These are phyloP conservation scores for Pythium periplocum DNA, from an alignment of 352 stramenopile species.

Conservation along the genomic window DNA sequence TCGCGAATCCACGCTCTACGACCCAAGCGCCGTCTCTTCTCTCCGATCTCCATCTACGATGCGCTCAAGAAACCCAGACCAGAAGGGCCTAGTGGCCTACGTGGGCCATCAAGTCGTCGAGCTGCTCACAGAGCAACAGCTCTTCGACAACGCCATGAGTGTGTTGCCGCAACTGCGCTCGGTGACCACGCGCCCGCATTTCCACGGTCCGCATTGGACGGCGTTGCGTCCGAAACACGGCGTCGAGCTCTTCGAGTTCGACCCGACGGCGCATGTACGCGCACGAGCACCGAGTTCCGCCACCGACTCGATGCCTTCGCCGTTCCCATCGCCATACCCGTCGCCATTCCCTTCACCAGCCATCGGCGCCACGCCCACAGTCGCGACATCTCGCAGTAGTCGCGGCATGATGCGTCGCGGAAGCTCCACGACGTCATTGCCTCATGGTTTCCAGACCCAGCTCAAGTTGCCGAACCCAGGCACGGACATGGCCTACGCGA, in stretches of 20 bases:
- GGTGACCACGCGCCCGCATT: constrained; percentile 13
- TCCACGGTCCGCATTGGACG: constrained; percentile 23
- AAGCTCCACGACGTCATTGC: not conserved
- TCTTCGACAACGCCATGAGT: constrained; percentile 20
- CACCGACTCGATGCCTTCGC: not conserved
- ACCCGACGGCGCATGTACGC: constrained; percentile 15
- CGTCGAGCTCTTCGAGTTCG: constrained; percentile 44
- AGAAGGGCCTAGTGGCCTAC: constrained; percentile 13
- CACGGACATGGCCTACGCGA: constrained; percentile 44
- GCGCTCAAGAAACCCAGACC: too few species aligned
- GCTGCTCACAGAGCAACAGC: constrained; percentile 22
- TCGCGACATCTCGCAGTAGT: constrained; percentile 2
- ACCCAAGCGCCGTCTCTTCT: not conserved
- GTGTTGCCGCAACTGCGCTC: constrained; percentile 26
- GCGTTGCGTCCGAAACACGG: constrained; percentile 23
- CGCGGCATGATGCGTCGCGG: not conserved
- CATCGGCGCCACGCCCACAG: constrained; percentile 8
- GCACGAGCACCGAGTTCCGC: not conserved
- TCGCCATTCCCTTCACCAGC: constrained; percentile 2
- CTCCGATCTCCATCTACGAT: not conserved
- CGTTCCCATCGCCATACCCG: constrained; percentile 1
- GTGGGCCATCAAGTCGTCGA: constrained; percentile 20
- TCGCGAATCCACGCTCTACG: not conserved
- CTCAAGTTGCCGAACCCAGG: constrained; percentile 35
- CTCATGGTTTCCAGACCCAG: constrained; percentile 18